Evolutionary conservation across 768 basidiomycete species (phyloP).

Genomic region (Termitomyces sp.): DNA sequence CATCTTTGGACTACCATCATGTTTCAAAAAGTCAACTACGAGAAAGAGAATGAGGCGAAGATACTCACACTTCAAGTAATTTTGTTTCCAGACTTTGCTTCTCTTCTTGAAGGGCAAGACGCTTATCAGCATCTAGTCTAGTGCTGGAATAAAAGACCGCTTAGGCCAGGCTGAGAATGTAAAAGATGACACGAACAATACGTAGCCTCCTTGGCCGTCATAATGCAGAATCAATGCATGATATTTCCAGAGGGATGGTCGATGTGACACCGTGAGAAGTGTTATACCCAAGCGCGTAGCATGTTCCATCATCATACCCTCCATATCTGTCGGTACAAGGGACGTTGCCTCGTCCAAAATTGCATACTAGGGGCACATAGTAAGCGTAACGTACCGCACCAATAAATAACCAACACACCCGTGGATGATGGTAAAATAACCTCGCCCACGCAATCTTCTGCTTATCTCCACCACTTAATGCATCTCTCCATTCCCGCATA

Average conservation of each 20-base stretch:
- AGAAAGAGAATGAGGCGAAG: background rate
- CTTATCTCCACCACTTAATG: constrained; percentile 91
- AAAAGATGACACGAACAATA: constrained; percentile 60
- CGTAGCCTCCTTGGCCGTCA: constrained; percentile 92
- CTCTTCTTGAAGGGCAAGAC: constrained; percentile 90
- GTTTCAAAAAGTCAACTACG: background rate
- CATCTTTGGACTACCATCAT: constrained; percentile 65
- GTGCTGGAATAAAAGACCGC: constrained; percentile 44
- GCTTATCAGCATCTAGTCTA: constrained; percentile 82
- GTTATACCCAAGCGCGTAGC: constrained; percentile 87
- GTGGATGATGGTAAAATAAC: constrained; percentile 92
- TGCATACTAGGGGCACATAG: constrained; percentile 61
- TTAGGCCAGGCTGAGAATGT: background rate
- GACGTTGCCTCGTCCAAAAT: constrained; percentile 97
- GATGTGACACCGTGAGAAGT: constrained; percentile 90
- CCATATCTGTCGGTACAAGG: constrained; percentile 88
- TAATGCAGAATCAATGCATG: constrained; percentile 87
- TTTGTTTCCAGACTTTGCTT: constrained; percentile 85
- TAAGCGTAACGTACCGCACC: background rate
- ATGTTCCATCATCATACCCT: constrained; percentile 92
- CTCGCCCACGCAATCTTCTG: constrained; percentile 97
- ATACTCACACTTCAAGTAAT: constrained; percentile 76
- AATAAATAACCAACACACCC: constrained; percentile 41
- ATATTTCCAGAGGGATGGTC: constrained; percentile 91
- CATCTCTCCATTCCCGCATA: constrained; percentile 89